These are phyloP conservation scores for Euclidium syriacum DNA, from an alignment of 345 rosid species.

Conservation along the genomic window DNA sequence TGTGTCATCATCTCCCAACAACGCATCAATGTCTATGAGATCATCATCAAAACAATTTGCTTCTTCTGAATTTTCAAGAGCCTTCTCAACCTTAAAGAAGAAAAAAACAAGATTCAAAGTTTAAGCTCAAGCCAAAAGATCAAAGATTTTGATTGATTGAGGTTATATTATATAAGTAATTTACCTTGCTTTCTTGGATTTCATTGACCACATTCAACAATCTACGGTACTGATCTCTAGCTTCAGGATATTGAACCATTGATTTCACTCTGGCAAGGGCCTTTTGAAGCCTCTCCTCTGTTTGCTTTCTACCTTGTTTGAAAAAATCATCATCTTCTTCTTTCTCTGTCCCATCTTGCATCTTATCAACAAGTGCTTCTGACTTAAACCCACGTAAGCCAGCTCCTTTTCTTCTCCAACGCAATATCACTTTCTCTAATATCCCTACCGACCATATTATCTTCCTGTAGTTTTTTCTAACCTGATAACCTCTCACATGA, in stretches of 20 bases:
- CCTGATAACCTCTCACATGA: conserved; percentile 88
- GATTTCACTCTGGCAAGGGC: conserved; percentile 89
- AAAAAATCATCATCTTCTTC: conserved; percentile 84
- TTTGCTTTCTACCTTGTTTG: conserved; percentile 80
- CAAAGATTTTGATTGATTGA: no score
- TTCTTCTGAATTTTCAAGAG: conserved; percentile 34
- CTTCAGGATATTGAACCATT: conserved; percentile 87
- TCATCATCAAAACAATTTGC: conserved; percentile 42
- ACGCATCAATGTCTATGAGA: conserved; percentile 49
- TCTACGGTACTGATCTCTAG: conserved; percentile 82
- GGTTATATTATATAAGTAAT: background rate
- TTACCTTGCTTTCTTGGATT: conserved; percentile 80
- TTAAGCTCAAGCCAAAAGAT: no score
- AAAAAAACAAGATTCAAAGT: background rate
- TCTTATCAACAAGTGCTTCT: conserved; percentile 45
- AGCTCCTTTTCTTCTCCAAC: conserved; percentile 90
- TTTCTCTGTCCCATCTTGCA: conserved; percentile 34
- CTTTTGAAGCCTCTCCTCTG: conserved; percentile 74
- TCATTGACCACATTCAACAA: conserved; percentile 67
- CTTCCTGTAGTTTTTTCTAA: conserved; percentile 72
- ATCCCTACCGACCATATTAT: conserved; percentile 93
- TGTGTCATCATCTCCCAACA: conserved; percentile 44
- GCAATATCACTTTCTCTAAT: conserved; percentile 78
- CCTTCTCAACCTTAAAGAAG: conserved; percentile 37
- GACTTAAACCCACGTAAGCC: conserved; percentile 87